Evolutionary conservation across 441 rosid species (phyloP), one percentile per base, ranked within the genome.

Genomic region (Kokia cookei): DNA sequence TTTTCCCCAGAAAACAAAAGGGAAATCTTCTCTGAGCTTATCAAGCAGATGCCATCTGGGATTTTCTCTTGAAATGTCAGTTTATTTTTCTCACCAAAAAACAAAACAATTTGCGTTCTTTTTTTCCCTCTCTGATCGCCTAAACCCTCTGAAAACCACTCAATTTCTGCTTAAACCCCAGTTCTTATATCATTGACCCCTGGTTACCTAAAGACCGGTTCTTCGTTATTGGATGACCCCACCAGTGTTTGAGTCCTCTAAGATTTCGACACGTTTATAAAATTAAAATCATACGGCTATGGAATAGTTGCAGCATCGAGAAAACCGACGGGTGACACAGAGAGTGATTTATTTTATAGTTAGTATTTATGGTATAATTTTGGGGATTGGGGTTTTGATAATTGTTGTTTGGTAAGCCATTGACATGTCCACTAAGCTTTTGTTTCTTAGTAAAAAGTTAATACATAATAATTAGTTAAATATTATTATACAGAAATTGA

Each of bases 141-240:
- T 81, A 89, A 91, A 89, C 96, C 96, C 93, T 82, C 85, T 81
- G 83, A 77, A 85, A 88, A 78, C 83, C 89, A 80, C 83, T 85
- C 84, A 57, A 32, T 58, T 40, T 37, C 73, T 69, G 83, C 89
- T 87, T 86, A 91, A 91, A 89, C 96, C 93, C 51, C 87, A 76
- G 69, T 14, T 71, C 78, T 83, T 84, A 86, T 84, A 82, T 72
- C 84, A 84, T 82, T 78, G 87, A 84, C 87, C 80, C 50, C 9
- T 3, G 17, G 71, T 40, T 14, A 86, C 83, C 81, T 65, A 40
- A 81, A 68, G 86, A 87, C 89, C 88, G 75, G 86, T 83, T 89
- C 91, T 83, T 69, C 83, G 50, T 7, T 60, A 32, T 51, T 48
- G 77, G 82, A 73, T 76, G 85, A 80, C 85, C 86, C 15, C 90